phyloP scores from a whole-genome alignment of 306 rosid species.

The Lathyrus aphaca region DNA sequence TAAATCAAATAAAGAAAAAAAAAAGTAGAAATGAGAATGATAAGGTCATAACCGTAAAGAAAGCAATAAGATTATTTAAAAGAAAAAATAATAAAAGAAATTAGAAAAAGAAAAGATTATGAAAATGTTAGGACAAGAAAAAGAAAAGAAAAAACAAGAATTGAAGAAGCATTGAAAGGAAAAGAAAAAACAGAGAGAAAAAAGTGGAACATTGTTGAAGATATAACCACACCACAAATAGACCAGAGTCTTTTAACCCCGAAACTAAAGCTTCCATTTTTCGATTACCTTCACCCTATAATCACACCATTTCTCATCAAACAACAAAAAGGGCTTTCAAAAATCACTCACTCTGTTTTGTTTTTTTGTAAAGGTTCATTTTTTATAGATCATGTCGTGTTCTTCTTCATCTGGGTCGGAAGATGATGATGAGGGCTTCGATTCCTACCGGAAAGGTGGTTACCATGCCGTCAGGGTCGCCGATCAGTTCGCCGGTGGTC shows the following conservation, averaged over 20 bases:
- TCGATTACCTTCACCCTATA: slow-evolving; percentile 4
- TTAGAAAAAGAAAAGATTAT: neutral
- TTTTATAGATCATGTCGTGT: slow-evolving; percentile 66
- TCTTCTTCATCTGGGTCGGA: slow-evolving; percentile 94
- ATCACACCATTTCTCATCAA: slow-evolving; percentile 22
- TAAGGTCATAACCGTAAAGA: slow-evolving; percentile 26
- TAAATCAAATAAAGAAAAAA: too few relatives aligned
- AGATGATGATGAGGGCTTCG: slow-evolving; percentile 89
- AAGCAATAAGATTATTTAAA: neutral
- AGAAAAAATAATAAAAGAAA: neutral
- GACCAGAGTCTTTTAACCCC: slow-evolving; percentile 31
- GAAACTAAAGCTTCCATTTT: slow-evolving; percentile 46
- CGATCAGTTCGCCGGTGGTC: slow-evolving; percentile 90
- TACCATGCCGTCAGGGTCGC: slow-evolving; percentile 88
- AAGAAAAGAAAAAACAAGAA: neutral
- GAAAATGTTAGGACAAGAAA: neutral
- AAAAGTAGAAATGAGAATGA: neutral
- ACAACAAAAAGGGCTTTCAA: neutral
- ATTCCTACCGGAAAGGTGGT: slow-evolving; percentile 92
- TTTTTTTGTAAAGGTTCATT: slow-evolving; percentile 19
- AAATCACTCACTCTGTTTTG: neutral
- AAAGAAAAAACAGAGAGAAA: slow-evolving; percentile 51
- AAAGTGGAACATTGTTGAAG: slow-evolving; percentile 56
- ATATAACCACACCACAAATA: slow-evolving; percentile 46
- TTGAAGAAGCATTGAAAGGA: slow-evolving; percentile 11